Evolutionary conservation across 2,329 filamentous ascomycete genomes (phyloP), one percentile per base, ranked within the genome.

Genomic region (Diaporthe amygdali): DNA sequence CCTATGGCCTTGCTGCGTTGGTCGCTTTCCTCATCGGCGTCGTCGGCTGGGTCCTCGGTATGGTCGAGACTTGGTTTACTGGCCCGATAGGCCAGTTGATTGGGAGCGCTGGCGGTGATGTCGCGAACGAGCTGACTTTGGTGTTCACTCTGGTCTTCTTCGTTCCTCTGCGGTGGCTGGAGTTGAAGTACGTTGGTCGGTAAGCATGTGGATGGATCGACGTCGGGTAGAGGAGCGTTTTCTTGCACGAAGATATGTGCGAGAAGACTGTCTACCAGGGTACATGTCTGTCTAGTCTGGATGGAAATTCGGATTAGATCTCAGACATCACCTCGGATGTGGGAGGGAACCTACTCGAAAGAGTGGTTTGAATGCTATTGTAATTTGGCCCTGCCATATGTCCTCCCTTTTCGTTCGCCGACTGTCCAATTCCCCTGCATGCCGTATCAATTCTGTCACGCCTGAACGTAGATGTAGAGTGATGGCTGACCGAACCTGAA

Each of bases 51-150:
- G 80, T 88, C 32, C 80, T 90, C 76, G 89, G 88, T 1, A 91
- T 91, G 88, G 83, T 83, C 51, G 84, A 89, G 79, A 88, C 86
- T 0, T 89, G 86, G 84, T 88, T 85, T 74, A 79, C 86, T 30
- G 87, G 86, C 0, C 79, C 81, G 2, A 73, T 87, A 52, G 85
- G 82, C 1, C 77, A 75, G 51, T 75, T 81, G 72, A 85, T 87
- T 70, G 84, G 84, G 9, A 77, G 78, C 1, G 74, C 74, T n/a
- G 84, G 84, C n/a, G 85, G 84, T 9, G 85, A 87, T 76, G 77
- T 87, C 54, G 86, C 85, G 15, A 88, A 87, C 74, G 82, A 89
- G 81, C 80, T 90, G 51, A 81, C 85, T 1, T 81, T 89, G 49
- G 80, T 84, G 2, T 84, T 87, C 32, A 87, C 86, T 0, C 74